Conservation (phyloP, 768 basidiomycete species). For the Mycena indigotica region DNA sequence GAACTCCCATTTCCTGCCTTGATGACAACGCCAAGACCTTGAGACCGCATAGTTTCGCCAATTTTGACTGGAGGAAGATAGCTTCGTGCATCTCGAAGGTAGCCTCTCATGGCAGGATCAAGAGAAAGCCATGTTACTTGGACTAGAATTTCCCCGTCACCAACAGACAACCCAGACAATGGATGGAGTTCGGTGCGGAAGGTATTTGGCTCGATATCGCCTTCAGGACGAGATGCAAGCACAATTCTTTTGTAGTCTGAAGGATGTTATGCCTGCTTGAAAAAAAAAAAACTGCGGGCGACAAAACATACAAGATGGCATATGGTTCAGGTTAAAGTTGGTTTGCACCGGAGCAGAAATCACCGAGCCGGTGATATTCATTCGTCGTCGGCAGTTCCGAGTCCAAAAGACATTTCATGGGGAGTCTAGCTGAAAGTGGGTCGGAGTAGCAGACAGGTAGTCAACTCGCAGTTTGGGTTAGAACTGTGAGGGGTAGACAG, state of each 20-base stretch:
- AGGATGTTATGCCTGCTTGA: not conserved
- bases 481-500: no score
- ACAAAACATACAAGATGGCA: not conserved
- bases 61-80: constrained; percentile 63
- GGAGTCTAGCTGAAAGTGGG: no score
- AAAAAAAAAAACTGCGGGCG: not conserved
- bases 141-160: constrained; percentile 63
- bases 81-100: constrained; percentile 70
- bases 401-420: no score
- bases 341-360: not conserved
- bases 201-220: constrained; percentile 69
- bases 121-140: constrained; percentile 76
- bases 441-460: not conserved
- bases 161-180: constrained; percentile 54
- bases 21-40: constrained; percentile 67
- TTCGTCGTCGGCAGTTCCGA: no score
- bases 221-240: constrained; percentile 72
- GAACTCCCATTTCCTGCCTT: constrained; percentile 54
- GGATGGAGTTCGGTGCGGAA: constrained; percentile 64
- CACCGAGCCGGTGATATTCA: no score
- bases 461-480: constrained; percentile 3
- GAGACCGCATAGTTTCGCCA: constrained; percentile 68
- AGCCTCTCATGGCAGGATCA: constrained; percentile 89
- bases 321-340: not conserved
- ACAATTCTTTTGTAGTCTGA: constrained; percentile 65